Base-by-base conservation (phyloP, 257 asterid species). In the Anisodus tanguticus region DNA sequence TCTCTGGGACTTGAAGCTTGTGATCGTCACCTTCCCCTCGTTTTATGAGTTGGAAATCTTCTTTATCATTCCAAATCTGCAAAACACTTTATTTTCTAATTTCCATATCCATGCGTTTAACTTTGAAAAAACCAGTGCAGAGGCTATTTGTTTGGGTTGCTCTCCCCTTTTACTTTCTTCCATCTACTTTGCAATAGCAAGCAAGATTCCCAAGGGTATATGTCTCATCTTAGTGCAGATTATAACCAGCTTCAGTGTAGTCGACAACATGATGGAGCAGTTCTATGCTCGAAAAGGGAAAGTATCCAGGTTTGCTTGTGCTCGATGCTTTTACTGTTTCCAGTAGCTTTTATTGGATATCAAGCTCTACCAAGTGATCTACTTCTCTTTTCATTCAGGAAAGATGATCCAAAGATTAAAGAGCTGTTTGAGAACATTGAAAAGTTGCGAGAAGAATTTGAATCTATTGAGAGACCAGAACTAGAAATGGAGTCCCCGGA, bases 261-360 rank as follows among this genome's bases (percentile, higher is more conserved):
- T 92, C 82, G 97, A 95, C 91, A 91, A 91, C 92, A 93, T 95
- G 99, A 93, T 88, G 87, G 94, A 93, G 90, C 98, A 93, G 86
- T 92, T 92, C 87, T 92, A 92, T 88, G 88, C 96, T 57, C 92
- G 90, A 79, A 92, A 85, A 82, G 97, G 91, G 85, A 91, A 89
- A 85, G 62, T 90, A 57, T 86, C 95, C 90, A 90, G 98, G 99
- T 94, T 26, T 67, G 88, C 77, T 86, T 79, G 60, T 86, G 26
- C 57, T 53, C 39, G 81, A 51, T 76, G 41, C 47, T 76, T 53
- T 76, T 53, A 26, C 81, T 51, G 81, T 26, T 51, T 53, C 22
- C 3, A 0, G 26, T 53, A 26, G 81, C 64, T 76, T 76, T 76
- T 76, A 31, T 76, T 53, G 81, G 81, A 22, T 76, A 53, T 31